Evolutionary conservation across 768 basidiomycete species (phyloP), one percentile per base, ranked within the genome.

Genomic region (Pilatotrama ljubarskyi): DNA sequence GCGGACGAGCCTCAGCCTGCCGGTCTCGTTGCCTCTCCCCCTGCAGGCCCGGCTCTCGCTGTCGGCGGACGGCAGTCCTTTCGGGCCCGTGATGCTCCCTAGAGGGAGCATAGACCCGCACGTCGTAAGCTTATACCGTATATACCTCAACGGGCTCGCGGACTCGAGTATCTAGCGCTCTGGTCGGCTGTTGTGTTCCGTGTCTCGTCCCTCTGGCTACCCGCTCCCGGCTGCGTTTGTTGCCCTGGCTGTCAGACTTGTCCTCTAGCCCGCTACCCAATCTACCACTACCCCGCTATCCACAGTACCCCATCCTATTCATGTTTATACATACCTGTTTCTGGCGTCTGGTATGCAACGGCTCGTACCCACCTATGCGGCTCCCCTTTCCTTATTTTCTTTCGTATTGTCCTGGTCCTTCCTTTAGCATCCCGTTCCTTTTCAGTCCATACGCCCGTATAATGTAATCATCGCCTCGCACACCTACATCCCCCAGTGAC

Each of bases 51-150:
- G 51, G 20, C 6, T 50, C 18, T 37, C 42, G 35, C 40, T 58
- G 40, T 53, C 44, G 58, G 29, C 40, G 54, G 54, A 41, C 51
- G 54, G 41, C 4, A 22, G 51, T 25, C 47, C 56, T n/a, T 24
- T 56, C 50, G 50, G 32, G 50, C 36, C 50, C 50, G 50, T 20
- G 55, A 40, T 22, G 38, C 46, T 63, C 20, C 61, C 55, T 40
- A 52, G 61, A 24, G 40, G 25, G 48, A 63, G 61, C 61, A 43
- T 63, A 22, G 61, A 63, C 61, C 46, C 51, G 26, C 61, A 63
- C 51, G 36, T 63, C 51, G 42, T 63, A 17, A 58, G 52, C 52
- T 44, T 63, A 36, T 63, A 63, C 41, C 56, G 61, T 56, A 58
- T 63, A 58, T 63, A 63, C 56, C 56, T 54, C 29, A 25, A 40